These are phyloP conservation scores for Euryodendron excelsum DNA, from an alignment of 148 eudicot genomes.

Conservation along the genomic window DNA sequence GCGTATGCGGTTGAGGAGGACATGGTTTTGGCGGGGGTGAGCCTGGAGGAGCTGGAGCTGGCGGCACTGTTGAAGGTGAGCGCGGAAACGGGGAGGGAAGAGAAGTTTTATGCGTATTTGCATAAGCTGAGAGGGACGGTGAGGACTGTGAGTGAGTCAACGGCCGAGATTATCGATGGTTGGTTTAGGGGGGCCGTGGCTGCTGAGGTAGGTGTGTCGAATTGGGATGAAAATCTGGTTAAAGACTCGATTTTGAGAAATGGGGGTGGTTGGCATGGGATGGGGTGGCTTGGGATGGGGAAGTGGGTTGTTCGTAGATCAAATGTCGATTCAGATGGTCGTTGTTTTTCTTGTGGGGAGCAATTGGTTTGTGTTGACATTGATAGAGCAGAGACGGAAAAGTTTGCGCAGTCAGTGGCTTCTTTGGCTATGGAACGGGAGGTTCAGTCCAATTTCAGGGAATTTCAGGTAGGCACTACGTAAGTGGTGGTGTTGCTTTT, in stretches of 20 bases:
- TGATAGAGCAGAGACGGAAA: slow-evolving; percentile 66
- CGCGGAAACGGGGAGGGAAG: slow-evolving; percentile 42
- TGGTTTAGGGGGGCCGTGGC: slow-evolving; percentile 71
- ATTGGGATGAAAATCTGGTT: slow-evolving; percentile 45
- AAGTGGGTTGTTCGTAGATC: slow-evolving; percentile 58
- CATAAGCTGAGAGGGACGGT: slow-evolving; percentile 64
- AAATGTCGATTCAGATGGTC: slow-evolving; percentile 42
- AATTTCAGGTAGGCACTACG: slow-evolving; percentile 61
- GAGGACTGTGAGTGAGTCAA: slow-evolving; percentile 56
- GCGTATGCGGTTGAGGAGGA: slow-evolving; percentile 71
- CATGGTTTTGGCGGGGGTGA: slow-evolving; percentile 45
- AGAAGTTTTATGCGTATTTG: slow-evolving; percentile 80
- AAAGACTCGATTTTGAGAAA: slow-evolving; percentile 47
- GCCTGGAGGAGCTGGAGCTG: slow-evolving; percentile 61
- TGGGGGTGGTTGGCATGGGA: slow-evolving; percentile 98
- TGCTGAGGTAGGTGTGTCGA: slow-evolving; percentile 44
- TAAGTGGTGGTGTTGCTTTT: not conserved
- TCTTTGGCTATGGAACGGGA: slow-evolving; percentile 86
- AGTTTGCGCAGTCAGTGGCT: slow-evolving; percentile 77
- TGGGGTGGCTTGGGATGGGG: slow-evolving; percentile 89
- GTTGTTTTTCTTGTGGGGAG: slow-evolving; percentile 59
- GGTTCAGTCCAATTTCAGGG: slow-evolving; percentile 60
- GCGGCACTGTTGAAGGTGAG: slow-evolving; percentile 72
- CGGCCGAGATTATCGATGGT: slow-evolving; percentile 42
- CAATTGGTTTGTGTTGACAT: slow-evolving; percentile 80